Percentiles rank a stretch among this genome's conserved stretches.
phyloP scores from a whole-genome alignment of 345 rosid genomes.

The Jatropha curcas region DNA sequence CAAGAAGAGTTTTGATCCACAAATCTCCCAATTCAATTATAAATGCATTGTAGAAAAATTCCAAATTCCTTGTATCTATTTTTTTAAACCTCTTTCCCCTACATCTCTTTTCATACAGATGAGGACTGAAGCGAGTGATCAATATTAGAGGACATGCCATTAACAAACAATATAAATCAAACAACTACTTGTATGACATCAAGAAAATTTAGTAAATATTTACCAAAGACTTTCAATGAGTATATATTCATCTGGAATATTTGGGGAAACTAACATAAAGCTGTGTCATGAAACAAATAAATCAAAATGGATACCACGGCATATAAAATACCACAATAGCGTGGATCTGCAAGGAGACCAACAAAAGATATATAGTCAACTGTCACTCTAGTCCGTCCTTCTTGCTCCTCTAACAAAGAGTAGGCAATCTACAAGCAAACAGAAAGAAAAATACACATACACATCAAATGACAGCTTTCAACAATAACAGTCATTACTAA shows the following conservation, averaged over 20 bases:
- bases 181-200: not conserved
- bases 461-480: not conserved
- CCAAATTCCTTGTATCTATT: not conserved
- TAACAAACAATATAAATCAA: not conserved
- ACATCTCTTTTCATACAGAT: not conserved
- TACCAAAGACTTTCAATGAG: constrained; percentile 1
- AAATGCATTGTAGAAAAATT: not conserved
- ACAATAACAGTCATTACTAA: not conserved
- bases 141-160: not conserved
- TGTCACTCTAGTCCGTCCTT: constrained; percentile 55
- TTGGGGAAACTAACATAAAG: constrained; percentile 16
- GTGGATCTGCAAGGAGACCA: constrained; percentile 92
- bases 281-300: constrained; percentile 18
- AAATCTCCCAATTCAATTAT: not conserved
- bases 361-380: constrained; percentile 94
- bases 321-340: constrained; percentile 81
- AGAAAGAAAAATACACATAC: not conserved
- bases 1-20: not conserved
- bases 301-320: constrained; percentile 37
- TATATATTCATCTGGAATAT: constrained; percentile 5
- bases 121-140: not conserved
- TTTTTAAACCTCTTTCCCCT: too few species aligned
- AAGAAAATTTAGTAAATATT: not conserved
- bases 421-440: constrained; percentile 66
- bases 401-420: constrained; percentile 88